Base-by-base conservation (phyloP, 306 rosid species). In the Gleditsia sinensis region DNA sequence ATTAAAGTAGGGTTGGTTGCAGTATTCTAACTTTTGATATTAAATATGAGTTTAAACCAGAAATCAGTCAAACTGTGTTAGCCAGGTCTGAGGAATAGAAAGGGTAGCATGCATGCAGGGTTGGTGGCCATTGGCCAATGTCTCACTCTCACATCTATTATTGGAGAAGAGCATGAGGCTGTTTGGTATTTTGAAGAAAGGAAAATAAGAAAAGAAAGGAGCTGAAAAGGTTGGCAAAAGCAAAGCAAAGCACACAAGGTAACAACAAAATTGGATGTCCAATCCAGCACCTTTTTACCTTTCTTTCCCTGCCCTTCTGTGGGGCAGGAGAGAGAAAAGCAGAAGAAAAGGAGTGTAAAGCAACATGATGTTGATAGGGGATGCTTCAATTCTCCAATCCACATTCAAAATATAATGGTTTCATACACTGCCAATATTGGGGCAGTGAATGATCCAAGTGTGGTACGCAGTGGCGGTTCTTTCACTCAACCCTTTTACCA, bases 181-280 rank as follows among this genome's bases (percentile, higher is more conserved):
- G 79, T 55, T 66, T 65, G 84, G 71, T 83, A 64, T 63, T 73
- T 61, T 30, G 69, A 33, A 37, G 62, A 8, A 59, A 21, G 13
- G 3, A 9, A 36, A 13, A 27, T 8, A 78, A 10, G 3, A 57
- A 59, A 4, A 50, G 67, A 85, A 75, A 25, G 83, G 45, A 54
- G 39, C 57, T 82, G 87, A 85, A 83, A 83, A 72, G 77, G 83
- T 75, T 57, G 83, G 85, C 67, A 68, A 83, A 84, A 87, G 89
- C 34, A 53, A 72, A 66, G 17, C 21, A 57, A n/a, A n/a, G 46
- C 72, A 76, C 16, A 78, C 7, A 72, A 82, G 86, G 79, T 80
- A 77, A 67, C 33, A 89, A 88, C 96, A 88, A 88, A 88, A 43
- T n/a, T 73, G 78, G 69, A 69, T 16, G 86, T 86, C 92, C 84